Evolutionary conservation across 106 monocot species (phyloP).

Genomic region (Dendrobium officinale): DNA sequence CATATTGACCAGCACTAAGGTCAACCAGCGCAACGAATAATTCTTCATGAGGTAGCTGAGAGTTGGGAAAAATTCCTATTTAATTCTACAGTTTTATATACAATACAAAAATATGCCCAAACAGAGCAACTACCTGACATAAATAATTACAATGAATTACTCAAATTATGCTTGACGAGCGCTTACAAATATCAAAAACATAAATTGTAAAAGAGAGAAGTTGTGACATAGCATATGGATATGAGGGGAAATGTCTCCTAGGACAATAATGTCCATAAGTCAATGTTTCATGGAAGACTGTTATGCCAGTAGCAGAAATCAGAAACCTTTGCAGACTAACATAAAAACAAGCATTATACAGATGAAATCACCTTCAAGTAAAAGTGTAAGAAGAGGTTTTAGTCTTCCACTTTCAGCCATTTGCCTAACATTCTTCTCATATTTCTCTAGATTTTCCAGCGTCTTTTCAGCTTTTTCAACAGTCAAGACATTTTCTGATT

Average conservation of each 20-base stretch:
- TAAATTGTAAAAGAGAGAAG: not conserved
- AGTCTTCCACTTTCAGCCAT: conserved; percentile 96
- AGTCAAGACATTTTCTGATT: conserved; percentile 56
- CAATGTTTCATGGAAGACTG: not conserved
- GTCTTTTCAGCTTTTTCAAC: conserved; percentile 75
- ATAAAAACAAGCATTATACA: not conserved
- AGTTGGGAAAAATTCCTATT: not conserved
- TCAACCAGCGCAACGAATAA: not conserved
- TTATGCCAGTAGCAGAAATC: not conserved
- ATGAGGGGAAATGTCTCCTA: not conserved
- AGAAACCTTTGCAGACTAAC: not conserved
- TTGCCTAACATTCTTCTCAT: conserved; percentile 73
- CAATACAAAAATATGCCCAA: not conserved
- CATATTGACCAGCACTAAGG: not conserved
- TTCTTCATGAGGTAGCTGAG: not conserved
- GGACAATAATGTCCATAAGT: not conserved
- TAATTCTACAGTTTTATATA: not conserved
- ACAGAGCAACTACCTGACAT: not conserved
- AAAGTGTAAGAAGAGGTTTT: conserved; percentile 68
- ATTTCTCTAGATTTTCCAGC: conserved; percentile 71
- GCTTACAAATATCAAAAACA: not conserved
- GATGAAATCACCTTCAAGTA: conserved; percentile 46
- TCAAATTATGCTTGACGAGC: not conserved
- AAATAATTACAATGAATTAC: conserved; percentile 2
- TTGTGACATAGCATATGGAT: not conserved